These are phyloP conservation scores for Teunomyces cretensis DNA, from an alignment of 805 yeast genomes.

Conservation along the genomic window DNA sequence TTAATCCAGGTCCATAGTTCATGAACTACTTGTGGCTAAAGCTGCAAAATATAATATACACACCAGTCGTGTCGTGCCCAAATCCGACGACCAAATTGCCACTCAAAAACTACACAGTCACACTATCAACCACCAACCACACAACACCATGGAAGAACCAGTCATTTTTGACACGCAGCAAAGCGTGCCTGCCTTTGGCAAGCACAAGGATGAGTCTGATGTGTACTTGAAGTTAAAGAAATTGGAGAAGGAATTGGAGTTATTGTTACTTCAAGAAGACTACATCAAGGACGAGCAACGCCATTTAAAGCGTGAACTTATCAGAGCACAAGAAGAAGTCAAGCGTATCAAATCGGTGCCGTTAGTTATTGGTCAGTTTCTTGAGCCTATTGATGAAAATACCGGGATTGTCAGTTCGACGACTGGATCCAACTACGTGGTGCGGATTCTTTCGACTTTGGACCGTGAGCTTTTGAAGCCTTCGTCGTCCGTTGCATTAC, in stretches of 20 bases:
- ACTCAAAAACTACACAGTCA: conserved; percentile 6
- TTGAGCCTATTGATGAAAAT: conserved; percentile 95
- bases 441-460: conserved; percentile 87
- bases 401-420: conserved; percentile 97
- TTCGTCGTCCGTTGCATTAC: conserved; percentile 93
- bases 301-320: conserved; percentile 88
- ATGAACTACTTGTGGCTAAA: neutral
- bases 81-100: conserved; percentile 7
- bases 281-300: conserved; percentile 98
- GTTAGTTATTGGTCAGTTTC: conserved; percentile 94
- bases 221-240: conserved; percentile 82
- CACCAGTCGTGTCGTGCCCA: conserved; percentile 2
- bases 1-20: no score
- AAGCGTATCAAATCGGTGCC: conserved; percentile 97
- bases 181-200: conserved; percentile 3
- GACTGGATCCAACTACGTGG: conserved; percentile 96
- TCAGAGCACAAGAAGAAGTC: conserved; percentile 98
- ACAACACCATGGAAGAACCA: conserved; percentile 15
- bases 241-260: conserved; percentile 85
- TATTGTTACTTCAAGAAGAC: conserved; percentile 86
- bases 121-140: neutral
- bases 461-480: conserved; percentile 94
- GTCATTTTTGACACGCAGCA: conserved; percentile 12
- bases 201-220: conserved; percentile 49
- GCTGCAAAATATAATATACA: neutral